Base-by-base conservation (phyloP, 257 asterid genomes). In the Solanum gracilifrons region DNA sequence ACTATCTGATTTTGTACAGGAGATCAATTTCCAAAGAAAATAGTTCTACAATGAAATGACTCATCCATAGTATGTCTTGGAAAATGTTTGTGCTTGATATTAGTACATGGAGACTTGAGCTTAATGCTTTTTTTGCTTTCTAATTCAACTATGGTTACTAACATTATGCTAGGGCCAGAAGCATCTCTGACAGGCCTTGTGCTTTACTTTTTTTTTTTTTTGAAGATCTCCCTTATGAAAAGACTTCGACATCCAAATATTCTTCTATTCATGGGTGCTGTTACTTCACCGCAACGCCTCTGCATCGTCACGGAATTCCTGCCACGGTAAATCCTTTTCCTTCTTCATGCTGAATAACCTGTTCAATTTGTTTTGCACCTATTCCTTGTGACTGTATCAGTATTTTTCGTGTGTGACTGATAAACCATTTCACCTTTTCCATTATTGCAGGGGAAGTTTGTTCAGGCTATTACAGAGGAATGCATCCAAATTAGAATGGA, bases 251-350 rank as follows among this genome's bases (percentile, higher is more conserved):
- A 97, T 90, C 99, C 99, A 83, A 95, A 95, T 94, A 93, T 97
- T 91, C 96, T 97, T 87, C 93, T 97, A 79, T 97, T 97, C 91
- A 97, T 95, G 98, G 99, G 98, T 80, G 99, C 98, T n/a, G 98
- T 97, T 82, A 95, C 98, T 88, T 97, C 98, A 43, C 97, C 96
- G 51, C 90, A 95, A 82, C 98, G 94, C 29, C 98, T 97, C 90
- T 92, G 99, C 91, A 97, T 97, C 89, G 98, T 97, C 32, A 97
- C 98, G 3, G 99, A 97, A 95, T 97, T 95, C 92, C 98, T 97
- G 91, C 98, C 99, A 73, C 98, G 99, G 99, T 95, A 87, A 39
- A 87, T 62, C 33, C 68, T 92, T 87, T 83, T n/a, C 84, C 39
- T 46, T 27, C 39, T 79, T 5, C 27, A 6, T 79, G 25, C 27